These are phyloP conservation scores for Chrysophaeum taylorii DNA, from an alignment of 352 stramenopile species.

Conservation along the genomic window DNA sequence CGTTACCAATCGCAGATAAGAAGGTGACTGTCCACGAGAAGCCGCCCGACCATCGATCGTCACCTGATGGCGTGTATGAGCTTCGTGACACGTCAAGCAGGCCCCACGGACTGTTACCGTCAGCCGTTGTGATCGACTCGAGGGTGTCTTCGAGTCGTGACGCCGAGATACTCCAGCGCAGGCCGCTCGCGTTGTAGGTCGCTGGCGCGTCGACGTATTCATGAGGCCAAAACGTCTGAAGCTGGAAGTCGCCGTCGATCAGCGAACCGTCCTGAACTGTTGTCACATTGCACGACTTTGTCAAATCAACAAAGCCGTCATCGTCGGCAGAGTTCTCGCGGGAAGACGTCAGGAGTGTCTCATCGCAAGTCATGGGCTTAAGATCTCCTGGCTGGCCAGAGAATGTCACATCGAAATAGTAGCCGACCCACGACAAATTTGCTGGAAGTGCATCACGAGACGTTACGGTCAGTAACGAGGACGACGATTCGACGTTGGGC, in stretches of 20 bases:
- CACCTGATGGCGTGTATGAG: slow-evolving; percentile 59
- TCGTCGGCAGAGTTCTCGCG: slow-evolving; percentile 11
- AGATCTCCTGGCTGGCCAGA: slow-evolving; percentile 41
- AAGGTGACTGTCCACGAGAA: slow-evolving; percentile 89
- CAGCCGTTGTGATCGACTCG: slow-evolving; percentile 36
- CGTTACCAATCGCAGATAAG: slow-evolving; percentile 50
- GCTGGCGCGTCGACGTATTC: slow-evolving; percentile 41
- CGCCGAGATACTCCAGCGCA: slow-evolving; percentile 56
- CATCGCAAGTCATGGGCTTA: slow-evolving; percentile 39
- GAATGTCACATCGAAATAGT: slow-evolving; percentile 46
- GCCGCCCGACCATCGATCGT: slow-evolving; percentile 76
- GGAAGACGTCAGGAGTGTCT: slow-evolving; percentile 4
- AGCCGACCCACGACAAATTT: slow-evolving; percentile 32
- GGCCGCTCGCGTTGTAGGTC: slow-evolving; percentile 48
- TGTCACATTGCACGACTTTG: slow-evolving; percentile 35
- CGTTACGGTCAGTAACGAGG: neutral
- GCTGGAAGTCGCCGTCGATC: slow-evolving; percentile 44
- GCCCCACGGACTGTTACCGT: slow-evolving; percentile 57
- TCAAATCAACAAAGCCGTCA: no score
- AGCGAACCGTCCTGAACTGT: slow-evolving; percentile 45
- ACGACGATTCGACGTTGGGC: neutral
- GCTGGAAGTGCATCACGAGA: neutral
- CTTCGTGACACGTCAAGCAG: slow-evolving; percentile 60
- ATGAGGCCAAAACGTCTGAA: slow-evolving; percentile 49
- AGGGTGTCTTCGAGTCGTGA: slow-evolving; percentile 54